These are phyloP conservation scores for Schizopora paradoxa DNA, from an alignment of 1,284 basidiomycete genomes.

Conservation along the genomic window DNA sequence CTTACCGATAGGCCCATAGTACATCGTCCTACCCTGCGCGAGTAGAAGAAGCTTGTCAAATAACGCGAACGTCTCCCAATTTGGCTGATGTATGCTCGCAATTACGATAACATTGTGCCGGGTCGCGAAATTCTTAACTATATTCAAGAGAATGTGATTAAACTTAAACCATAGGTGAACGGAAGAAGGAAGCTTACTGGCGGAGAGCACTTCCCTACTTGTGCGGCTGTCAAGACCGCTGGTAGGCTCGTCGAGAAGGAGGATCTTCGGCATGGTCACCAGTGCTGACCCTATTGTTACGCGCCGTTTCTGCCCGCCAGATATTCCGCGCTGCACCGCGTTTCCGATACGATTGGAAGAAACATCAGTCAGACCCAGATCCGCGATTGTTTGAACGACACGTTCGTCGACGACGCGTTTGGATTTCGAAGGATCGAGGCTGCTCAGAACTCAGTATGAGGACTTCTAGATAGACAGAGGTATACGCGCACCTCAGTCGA, in stretches of 20 bases:
- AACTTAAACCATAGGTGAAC: conserved; percentile 20
- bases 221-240: conserved; percentile 61
- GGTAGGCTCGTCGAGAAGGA: conserved; percentile 61
- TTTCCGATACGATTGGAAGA: conserved; percentile 53
- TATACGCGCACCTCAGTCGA: conserved; percentile 38
- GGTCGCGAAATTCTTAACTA: conserved; percentile 23
- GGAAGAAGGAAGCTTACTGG: conserved; percentile 39
- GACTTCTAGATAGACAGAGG: not conserved
- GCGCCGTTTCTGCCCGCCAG: conserved; percentile 60
- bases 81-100: conserved; percentile 62
- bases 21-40: conserved; percentile 44
- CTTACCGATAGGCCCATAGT: conserved; percentile 37
- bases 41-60: conserved; percentile 57
- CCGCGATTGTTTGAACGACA: conserved; percentile 49
- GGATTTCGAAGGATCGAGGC: conserved; percentile 42
- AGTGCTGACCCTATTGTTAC: conserved; percentile 63
- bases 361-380: conserved; percentile 53
- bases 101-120: conserved; percentile 48
- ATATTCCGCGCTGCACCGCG: conserved; percentile 54
- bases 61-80: conserved; percentile 48
- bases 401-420: conserved; percentile 37
- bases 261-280: conserved; percentile 54
- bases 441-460: conserved; percentile 19
- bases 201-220: conserved; percentile 46
- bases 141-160: not conserved